Evolutionary conservation across 306 rosid species (phyloP), one percentile per base, ranked within the genome.

Genomic region (cucumber (Cucumis sativus)): DNA sequence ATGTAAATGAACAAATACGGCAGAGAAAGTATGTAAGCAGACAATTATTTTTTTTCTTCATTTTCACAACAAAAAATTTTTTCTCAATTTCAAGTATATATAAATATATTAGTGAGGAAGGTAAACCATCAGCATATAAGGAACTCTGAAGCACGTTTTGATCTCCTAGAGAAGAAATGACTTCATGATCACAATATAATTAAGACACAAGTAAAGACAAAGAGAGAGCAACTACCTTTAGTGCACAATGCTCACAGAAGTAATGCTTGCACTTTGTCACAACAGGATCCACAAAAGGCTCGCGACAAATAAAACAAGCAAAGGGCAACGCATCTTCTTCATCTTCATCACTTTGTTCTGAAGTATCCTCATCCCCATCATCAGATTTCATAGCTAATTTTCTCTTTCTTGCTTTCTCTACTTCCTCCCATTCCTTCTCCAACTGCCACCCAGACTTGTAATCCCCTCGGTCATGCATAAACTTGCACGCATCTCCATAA

Each of bases 391-490:
- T 78, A 78, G 98, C 96, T 64, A 89, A 70, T 74, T 91, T 89
- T 85, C 91, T 88, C 85, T 78, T 93, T 82, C 98, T 88, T 33
- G 82, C 82, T 84, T 93, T 93, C 91, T 91, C 96, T 52, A 89
- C 92, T 75, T 93, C 98, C 0, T 93, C 95, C 98, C 98, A 93
- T 75, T 93, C 98, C 88, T 86, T 89, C 77, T 93, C 98, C 96
- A 89, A 9, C 79, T 89, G 96, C 98, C 98, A 93, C 30, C 98
- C 96, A 68, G 96, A 81, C 83, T 93, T 91, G 87, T 93, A 93
- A 77, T 93, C 98, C 78, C 96, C 98, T n/a, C 96, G 91, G 81
- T 91, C 98, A 81, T 93, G 98, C 98, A 91, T 89, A 78, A 93
- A 93, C 80, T 93, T 91, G 78, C 95, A 91, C 0, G 98, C 68